Base-by-base conservation (phyloP, 1,139 yeast genomes). In the Yamadazyma dendronema region DNA sequence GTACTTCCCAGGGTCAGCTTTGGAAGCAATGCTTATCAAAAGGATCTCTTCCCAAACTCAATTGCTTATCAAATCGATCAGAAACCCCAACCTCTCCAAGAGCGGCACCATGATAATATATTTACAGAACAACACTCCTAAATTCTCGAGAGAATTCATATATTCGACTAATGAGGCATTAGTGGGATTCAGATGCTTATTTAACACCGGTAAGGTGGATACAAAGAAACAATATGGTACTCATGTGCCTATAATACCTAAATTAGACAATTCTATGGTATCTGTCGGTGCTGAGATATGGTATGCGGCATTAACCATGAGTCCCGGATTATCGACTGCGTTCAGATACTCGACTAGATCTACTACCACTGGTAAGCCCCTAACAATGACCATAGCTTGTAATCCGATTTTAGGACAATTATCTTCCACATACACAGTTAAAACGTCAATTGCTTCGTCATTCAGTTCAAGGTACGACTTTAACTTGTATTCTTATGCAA, bases 351-450 rank as follows among this genome's bases (percentile, higher is more conserved):
- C 94, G 1, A 87, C 97, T 0, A 81, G 88, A 43, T 84, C 96
- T 0, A 81, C 95, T 0, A 79, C 84, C 36, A 84, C 95, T 0
- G 95, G 94, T 2, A 84, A 87, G 43, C 98, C 99, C 0, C 61
- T 90, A 44, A 86, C 96, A 0, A 77, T 92, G 77, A 86, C 97
- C 0, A 55, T 92, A 25, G 84, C 96, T 1, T 74, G 86, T 41
- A 92, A 92, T 57, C 99, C 99, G 1, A 68, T 92, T 10, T 71
- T 92, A 57, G 99, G 98, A 3, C 95, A 90, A 48, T 61, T 94
- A 4, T 84, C 95, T 1, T 83, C 96, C 1, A 84, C 96, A 0
- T 92, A 92, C 56, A 80, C 96, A 0, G 88, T 92, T 24, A 81
- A 84, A 52, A 86, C 96, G 0, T 78, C 89, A 5, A 74, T 79